These are phyloP conservation scores for Phytopythium cucurbitacearum DNA, from an alignment of 352 stramenopile species.

Conservation along the genomic window DNA sequence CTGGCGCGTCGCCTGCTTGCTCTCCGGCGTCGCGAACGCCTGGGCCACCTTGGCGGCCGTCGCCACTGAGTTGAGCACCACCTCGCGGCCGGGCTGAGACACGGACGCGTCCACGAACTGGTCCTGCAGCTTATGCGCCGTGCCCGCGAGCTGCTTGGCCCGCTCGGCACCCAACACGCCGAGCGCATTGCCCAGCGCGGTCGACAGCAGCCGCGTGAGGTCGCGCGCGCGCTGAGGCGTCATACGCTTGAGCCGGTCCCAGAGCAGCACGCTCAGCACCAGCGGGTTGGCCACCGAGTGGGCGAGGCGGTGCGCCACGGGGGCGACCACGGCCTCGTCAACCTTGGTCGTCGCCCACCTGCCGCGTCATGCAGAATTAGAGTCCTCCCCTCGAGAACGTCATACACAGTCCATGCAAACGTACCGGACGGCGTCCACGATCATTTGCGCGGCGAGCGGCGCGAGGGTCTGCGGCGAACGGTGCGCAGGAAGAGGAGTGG, in stretches of 20 bases:
- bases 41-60: conserved; percentile 60
- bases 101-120: conserved; percentile 45
- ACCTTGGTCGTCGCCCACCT: conserved; percentile 53
- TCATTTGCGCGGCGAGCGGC: conserved; percentile 19
- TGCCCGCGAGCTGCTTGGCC: conserved; percentile 26
- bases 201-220: conserved; percentile 57
- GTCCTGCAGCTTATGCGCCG: conserved; percentile 42
- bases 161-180: conserved; percentile 49
- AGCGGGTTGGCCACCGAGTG: conserved; percentile 74
- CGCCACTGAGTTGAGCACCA: conserved; percentile 60
- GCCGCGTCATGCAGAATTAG: neutral
- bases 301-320: conserved; percentile 44
- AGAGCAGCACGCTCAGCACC: conserved; percentile 70
- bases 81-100: conserved; percentile 48
- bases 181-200: conserved; percentile 47
- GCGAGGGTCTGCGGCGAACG: neutral
- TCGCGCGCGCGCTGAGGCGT: conserved; percentile 71
- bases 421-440: conserved; percentile 43
- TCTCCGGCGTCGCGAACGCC: conserved; percentile 70
- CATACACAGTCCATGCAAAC: conserved; percentile 2
- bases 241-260: conserved; percentile 66
- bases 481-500: neutral
- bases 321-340: conserved; percentile 54
- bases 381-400: neutral
- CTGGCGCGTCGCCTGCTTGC: conserved; percentile 56